These are phyloP conservation scores for Pseudozyma sp. DNA, from an alignment of 1,284 basidiomycete species.

Conservation along the genomic window DNA sequence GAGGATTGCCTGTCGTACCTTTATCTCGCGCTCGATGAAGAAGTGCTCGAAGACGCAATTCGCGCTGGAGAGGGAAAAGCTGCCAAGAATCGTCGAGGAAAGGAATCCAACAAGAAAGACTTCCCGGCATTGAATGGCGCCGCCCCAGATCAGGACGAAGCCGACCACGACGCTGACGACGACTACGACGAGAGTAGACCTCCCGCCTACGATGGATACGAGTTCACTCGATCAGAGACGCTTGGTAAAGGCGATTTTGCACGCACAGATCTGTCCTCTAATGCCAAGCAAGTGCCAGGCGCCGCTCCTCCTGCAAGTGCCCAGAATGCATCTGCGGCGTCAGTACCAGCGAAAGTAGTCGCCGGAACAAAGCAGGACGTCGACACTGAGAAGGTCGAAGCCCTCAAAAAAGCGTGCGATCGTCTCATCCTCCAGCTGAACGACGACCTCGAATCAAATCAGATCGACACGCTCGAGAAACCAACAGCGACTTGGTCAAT, in stretches of 20 bases:
- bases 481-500: conserved; percentile 57
- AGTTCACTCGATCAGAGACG: conserved; percentile 43
- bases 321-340: background rate
- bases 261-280: conserved; percentile 13
- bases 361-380: conserved; percentile 5
- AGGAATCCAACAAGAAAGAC: conserved; percentile 19
- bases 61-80: conserved; percentile 68
- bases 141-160: conserved; percentile 21
- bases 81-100: conserved; percentile 50
- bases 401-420: conserved; percentile 24
- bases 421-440: conserved; percentile 24
- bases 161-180: conserved; percentile 30
- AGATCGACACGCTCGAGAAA: conserved; percentile 59
- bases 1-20: conserved; percentile 81
- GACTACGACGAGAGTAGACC: conserved; percentile 59
- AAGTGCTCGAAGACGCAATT: conserved; percentile 75
- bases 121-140: conserved; percentile 24
- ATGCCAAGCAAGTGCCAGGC: conserved; percentile 20
- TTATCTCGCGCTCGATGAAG: conserved; percentile 70
- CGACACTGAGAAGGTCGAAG: conserved; percentile 26
- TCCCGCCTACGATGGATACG: conserved; percentile 50
- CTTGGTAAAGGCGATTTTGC: conserved; percentile 39
- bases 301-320: conserved; percentile 14
- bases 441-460: conserved; percentile 41
- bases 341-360: conserved; percentile 2